A percentile compares a stretch with the other conserved stretches of the same genome.
Conservation (phyloP, 345 rosid species). For the Theobroma cacao region DNA sequence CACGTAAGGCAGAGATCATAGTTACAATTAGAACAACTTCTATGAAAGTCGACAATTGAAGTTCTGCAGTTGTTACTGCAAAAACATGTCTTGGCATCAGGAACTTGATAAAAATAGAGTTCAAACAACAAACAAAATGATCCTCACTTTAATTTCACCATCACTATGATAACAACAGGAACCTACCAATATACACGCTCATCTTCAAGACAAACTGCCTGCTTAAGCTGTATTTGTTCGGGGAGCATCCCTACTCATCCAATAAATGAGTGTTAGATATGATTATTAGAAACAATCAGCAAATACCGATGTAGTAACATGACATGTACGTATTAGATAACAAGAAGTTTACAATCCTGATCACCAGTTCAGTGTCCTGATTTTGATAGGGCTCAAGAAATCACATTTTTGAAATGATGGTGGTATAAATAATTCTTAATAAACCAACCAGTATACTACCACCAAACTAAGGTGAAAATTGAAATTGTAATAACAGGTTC, state of each 20-base stretch:
- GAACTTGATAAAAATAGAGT: neutral
- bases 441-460: neutral
- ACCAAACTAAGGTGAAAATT: neutral
- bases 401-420: neutral
- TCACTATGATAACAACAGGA: neutral
- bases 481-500: neutral
- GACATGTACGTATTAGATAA: neutral
- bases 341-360: neutral
- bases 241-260: neutral
- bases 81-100: neutral
- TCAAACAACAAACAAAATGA: neutral
- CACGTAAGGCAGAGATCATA: conserved; percentile 61
- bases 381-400: too few species aligned
- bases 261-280: neutral
- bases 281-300: neutral
- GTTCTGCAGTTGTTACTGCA: conserved; percentile 62
- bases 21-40: conserved; percentile 48
- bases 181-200: conserved; percentile 61
- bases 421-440: neutral
- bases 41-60: conserved; percentile 51
- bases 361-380: neutral
- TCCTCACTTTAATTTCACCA: neutral
- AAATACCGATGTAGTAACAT: neutral
- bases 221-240: conserved; percentile 11
- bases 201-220: conserved; percentile 13